phyloP scores from a whole-genome alignment of 1,139 yeast species.

The Taphrina pruni region DNA sequence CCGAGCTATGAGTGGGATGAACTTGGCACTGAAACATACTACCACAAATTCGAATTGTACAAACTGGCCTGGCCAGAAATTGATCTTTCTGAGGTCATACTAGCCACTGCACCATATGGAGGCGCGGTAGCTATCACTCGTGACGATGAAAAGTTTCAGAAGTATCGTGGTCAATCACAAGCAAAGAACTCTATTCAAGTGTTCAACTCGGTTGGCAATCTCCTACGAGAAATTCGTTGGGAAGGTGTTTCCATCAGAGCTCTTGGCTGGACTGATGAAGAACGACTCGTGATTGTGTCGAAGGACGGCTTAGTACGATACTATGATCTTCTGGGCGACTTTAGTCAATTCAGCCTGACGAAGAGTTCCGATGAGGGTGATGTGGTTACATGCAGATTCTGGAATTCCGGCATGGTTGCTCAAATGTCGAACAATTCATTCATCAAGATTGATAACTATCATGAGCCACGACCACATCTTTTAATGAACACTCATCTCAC shows the following conservation, averaged over 20 bases:
- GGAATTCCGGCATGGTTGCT: conserved; percentile 55
- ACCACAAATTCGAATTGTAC: conserved; percentile 27
- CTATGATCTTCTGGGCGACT: conserved; percentile 75
- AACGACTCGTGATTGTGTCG: conserved; percentile 67
- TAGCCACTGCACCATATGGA: conserved; percentile 37
- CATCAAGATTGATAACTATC: conserved; percentile 51
- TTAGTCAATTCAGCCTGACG: conserved; percentile 59
- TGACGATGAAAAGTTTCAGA: conserved; percentile 48
- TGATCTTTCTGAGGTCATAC: conserved; percentile 28
- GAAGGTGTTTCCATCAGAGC: conserved; percentile 63
- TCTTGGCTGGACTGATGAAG: conserved; percentile 63
- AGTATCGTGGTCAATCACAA: conserved; percentile 48
- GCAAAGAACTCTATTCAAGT: conserved; percentile 44
- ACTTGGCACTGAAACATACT: conserved; percentile 33
- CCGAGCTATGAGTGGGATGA: conserved; percentile 38
- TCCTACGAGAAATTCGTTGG: conserved; percentile 48
- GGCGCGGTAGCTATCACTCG: conserved; percentile 45
- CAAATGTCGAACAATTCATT: conserved; percentile 52
- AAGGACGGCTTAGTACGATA: conserved; percentile 66
- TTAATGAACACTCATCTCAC: conserved; percentile 45
- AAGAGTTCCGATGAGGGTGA: conserved; percentile 52
- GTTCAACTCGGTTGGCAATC: conserved; percentile 42
- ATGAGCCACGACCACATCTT: conserved; percentile 50
- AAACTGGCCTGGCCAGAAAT: conserved; percentile 30
- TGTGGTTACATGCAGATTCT: conserved; percentile 54